Percentiles rank a stretch among this genome's conserved stretches.
These are phyloP conservation scores for Gaultheria prostrata DNA, from an alignment of 148 eudicot genomes.

Conservation along the genomic window DNA sequence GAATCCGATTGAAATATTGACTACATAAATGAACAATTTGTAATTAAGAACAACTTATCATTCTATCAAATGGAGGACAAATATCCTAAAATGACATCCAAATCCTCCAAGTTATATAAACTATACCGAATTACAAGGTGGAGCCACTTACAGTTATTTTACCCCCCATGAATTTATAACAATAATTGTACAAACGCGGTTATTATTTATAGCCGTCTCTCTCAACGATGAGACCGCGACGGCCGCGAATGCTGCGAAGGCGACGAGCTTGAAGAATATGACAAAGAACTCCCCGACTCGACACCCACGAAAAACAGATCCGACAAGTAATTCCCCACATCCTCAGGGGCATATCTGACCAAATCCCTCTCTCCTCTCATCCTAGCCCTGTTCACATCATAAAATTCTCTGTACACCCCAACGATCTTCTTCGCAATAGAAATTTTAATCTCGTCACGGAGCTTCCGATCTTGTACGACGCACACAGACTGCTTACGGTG, in stretches of 20 bases:
- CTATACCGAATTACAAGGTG: background rate
- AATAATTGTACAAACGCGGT: no score
- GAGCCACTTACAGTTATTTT: no score
- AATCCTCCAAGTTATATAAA: background rate
- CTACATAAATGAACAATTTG: no score
- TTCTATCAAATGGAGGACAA: no score
- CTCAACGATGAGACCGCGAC: background rate
- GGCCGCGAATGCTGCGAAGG: slow-evolving; percentile 9
- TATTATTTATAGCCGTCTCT: background rate
- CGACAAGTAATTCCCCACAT: slow-evolving; percentile 30
- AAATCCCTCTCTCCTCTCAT: slow-evolving; percentile 30
- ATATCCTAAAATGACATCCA: no score
- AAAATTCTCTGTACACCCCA: slow-evolving; percentile 43
- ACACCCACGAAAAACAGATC: slow-evolving; percentile 29
- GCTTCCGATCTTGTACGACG: slow-evolving; percentile 55
- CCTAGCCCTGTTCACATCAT: slow-evolving; percentile 27
- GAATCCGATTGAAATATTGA: no score
- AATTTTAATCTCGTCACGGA: slow-evolving; percentile 57
- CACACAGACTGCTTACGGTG: slow-evolving; percentile 52
- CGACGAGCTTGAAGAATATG: slow-evolving; percentile 10
- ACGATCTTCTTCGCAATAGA: slow-evolving; percentile 44
- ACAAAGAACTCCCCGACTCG: slow-evolving; percentile 19
- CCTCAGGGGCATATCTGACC: slow-evolving; percentile 41
- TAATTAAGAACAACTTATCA: no score
- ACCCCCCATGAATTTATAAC: background rate